phyloP scores from a whole-genome alignment of 768 basidiomycete species.

The Trametopsis cervina region DNA sequence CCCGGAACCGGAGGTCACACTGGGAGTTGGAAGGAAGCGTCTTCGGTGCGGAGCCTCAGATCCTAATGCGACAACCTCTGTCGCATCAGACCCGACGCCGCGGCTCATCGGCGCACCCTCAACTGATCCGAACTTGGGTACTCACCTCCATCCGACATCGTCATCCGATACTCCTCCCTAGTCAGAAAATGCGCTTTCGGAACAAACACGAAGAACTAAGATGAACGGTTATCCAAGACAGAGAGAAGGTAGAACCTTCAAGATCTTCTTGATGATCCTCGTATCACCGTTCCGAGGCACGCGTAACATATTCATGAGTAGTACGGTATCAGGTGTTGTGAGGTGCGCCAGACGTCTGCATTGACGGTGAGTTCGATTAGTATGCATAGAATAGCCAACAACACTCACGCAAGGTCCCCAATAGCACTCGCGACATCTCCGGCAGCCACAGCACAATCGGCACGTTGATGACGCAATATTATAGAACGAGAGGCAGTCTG shows the following conservation, averaged over 20 bases:
- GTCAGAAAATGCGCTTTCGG: too few relatives aligned
- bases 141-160: too few relatives aligned
- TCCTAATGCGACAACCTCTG: too few relatives aligned
- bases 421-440: conserved; percentile 82
- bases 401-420: conserved; percentile 74
- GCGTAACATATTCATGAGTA: conserved; percentile 70
- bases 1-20: too few relatives aligned
- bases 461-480: conserved; percentile 62
- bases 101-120: too few relatives aligned
- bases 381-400: background rate
- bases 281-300: conserved; percentile 83
- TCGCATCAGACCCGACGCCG: too few relatives aligned
- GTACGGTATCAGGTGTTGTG: conserved; percentile 55
- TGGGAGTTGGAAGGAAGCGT: too few relatives aligned
- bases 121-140: too few relatives aligned
- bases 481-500: conserved; percentile 63
- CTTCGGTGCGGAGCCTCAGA: too few relatives aligned
- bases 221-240: too few relatives aligned
- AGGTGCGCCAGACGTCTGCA: conserved; percentile 72
- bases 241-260: conserved; percentile 39
- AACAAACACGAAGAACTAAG: too few relatives aligned
- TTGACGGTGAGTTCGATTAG: conserved; percentile 7
- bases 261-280: conserved; percentile 93
- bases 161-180: too few relatives aligned
- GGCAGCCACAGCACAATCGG: conserved; percentile 69